These are phyloP conservation scores for Calonectria crousiana DNA, from an alignment of 2,329 filamentous ascomycete species.

Conservation along the genomic window DNA sequence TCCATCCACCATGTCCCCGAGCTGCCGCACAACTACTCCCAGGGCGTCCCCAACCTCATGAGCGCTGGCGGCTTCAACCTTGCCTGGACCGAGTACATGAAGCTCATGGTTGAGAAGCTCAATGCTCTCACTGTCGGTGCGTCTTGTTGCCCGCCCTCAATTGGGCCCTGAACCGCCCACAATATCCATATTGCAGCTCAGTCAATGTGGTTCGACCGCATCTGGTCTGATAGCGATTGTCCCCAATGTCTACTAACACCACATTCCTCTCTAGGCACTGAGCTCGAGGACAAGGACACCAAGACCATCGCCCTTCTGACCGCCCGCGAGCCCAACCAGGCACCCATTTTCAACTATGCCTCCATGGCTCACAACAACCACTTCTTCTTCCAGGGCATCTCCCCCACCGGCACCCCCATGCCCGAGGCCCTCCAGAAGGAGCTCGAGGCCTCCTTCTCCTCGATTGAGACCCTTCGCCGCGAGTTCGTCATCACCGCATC, in stretches of 20 bases:
- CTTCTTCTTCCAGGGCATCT: conserved; percentile 78
- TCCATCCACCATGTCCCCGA: conserved; percentile 62
- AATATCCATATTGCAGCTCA: not conserved
- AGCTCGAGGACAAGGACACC: conserved; percentile 70
- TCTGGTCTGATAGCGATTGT: conserved; percentile 3
- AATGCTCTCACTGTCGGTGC: conserved; percentile 80
- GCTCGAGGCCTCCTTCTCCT: conserved; percentile 81
- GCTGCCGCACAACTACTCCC: conserved; percentile 59
- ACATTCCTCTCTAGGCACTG: conserved; percentile 65
- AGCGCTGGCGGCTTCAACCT: conserved; percentile 77
- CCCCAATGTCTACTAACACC: conserved; percentile 23
- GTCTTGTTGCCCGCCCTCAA: conserved; percentile 40
- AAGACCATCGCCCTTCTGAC: conserved; percentile 79
- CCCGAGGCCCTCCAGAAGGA: conserved; percentile 66
- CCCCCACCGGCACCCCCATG: conserved; percentile 62
- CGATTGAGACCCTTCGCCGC: conserved; percentile 82
- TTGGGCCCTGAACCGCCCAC: conserved; percentile 8
- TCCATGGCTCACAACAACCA: conserved; percentile 95
- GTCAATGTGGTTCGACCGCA: conserved; percentile 6
- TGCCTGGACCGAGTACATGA: conserved; percentile 88
- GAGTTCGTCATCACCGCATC: conserved; percentile 85
- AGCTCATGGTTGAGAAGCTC: conserved; percentile 78
- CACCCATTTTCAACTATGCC: conserved; percentile 92
- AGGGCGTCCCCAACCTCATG: conserved; percentile 78
- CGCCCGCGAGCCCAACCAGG: conserved; percentile 82